Conservation (phyloP, 2,329 filamentous ascomycete species). For the Sphaceloma murrayae region DNA sequence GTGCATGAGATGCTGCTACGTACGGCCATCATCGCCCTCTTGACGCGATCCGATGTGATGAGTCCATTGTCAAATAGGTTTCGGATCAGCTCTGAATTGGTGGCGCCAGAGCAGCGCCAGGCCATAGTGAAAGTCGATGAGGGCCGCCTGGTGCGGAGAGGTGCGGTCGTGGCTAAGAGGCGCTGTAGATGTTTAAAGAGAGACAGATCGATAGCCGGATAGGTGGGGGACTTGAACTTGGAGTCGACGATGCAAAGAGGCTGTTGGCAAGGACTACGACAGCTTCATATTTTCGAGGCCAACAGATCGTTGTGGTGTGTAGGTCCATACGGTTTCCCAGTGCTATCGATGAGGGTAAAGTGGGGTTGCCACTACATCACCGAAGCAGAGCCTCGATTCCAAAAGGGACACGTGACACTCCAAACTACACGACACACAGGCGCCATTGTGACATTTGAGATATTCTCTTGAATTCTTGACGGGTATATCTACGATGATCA, state of each 20-base stretch:
- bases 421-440: no score
- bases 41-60: constrained; percentile 62
- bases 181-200: background rate
- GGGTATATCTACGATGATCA: constrained; percentile 8
- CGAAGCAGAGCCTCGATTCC: background rate
- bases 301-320: background rate
- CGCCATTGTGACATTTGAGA: no score
- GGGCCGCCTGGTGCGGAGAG: background rate
- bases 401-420: no score
- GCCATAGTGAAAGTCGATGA: constrained; percentile 61
- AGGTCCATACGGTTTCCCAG: no score
- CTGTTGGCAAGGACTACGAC: no score
- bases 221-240: no score
- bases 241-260: no score
- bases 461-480: no score
- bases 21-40: constrained; percentile 70
- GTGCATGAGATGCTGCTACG: constrained; percentile 17
- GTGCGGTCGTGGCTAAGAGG: background rate
- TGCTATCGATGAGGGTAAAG: constrained; percentile 3
- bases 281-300: no score
- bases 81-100: constrained; percentile 65
- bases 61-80: constrained; percentile 65
- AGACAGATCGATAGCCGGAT: background rate
- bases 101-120: constrained; percentile 71
- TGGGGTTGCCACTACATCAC: constrained; percentile 13